Percentiles rank a stretch among this genome's conserved stretches.
Conservation (phyloP, 176 grass and related monocot species). For the Cocos nucifera region DNA sequence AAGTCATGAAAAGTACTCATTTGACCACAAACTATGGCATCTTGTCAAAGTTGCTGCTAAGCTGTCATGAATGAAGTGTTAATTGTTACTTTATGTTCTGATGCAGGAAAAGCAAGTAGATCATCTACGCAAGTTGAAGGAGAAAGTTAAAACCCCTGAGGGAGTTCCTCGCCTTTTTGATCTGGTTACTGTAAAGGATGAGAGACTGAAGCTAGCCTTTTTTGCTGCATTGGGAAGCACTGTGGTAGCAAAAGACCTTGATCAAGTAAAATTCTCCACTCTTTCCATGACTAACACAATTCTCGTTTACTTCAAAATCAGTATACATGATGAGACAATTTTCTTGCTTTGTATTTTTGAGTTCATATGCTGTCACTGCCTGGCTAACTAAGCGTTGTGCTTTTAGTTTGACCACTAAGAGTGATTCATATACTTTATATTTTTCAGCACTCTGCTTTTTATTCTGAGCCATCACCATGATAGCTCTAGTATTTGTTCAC, state of each 20-base stretch:
- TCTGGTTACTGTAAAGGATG: constrained; percentile 85
- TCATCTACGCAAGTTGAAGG: constrained; percentile 39
- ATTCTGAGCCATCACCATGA: background rate
- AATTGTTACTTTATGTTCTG: constrained; percentile 1
- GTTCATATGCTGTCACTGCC: background rate
- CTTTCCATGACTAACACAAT: constrained; percentile 3
- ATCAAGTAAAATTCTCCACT: constrained; percentile 54
- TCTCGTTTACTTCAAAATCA: too few species aligned
- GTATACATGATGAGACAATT: too few species aligned
- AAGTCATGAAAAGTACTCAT: too few species aligned
- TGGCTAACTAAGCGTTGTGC: background rate
- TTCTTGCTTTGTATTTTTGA: background rate
- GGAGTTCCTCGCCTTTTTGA: constrained; percentile 89
- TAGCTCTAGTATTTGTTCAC: too few species aligned
- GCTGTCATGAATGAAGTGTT: constrained; percentile 1
- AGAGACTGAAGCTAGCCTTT: constrained; percentile 70
- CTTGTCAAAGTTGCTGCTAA: too few species aligned
- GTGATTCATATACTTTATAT: constrained; percentile 1
- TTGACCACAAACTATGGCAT: too few species aligned
- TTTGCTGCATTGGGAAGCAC: constrained; percentile 71
- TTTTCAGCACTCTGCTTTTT: background rate
- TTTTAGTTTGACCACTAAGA: background rate
- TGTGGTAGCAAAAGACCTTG: constrained; percentile 73
- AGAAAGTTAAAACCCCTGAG: constrained; percentile 69
- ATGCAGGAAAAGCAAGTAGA: constrained; percentile 83